phyloP scores from a whole-genome alignment of 2,329 filamentous ascomycete genomes.

The Ophiostoma fasciatum region DNA sequence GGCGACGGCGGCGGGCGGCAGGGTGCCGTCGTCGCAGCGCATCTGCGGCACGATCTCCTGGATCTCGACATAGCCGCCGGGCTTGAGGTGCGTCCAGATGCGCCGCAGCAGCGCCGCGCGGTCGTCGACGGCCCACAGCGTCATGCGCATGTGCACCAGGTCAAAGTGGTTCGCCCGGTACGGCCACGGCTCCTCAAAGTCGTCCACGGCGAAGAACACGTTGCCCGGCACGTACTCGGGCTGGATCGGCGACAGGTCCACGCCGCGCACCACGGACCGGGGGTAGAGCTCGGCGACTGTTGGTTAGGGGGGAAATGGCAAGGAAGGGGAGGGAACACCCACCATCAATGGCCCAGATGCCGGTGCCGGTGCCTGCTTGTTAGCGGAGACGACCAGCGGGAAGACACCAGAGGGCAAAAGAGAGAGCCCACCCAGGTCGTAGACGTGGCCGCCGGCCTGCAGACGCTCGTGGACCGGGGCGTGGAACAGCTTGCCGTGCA shows the following conservation, averaged over 20 bases:
- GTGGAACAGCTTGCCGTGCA: conserved; percentile 25
- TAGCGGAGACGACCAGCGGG: conserved; percentile 27
- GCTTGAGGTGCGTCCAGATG: conserved; percentile 32
- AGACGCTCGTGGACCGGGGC: conserved; percentile 27
- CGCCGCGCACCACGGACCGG: conserved; percentile 27
- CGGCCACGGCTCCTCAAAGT: conserved; percentile 37
- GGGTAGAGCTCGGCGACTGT: conserved; percentile 34
- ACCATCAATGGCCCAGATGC: conserved; percentile 36
- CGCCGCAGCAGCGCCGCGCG: conserved; percentile 25
- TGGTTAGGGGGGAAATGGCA: not conserved
- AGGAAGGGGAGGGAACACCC: conserved; percentile 16
- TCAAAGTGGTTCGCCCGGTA: conserved; percentile 30
- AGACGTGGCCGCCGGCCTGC: conserved; percentile 24
- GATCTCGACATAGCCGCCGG: conserved; percentile 35
- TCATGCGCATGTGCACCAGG: conserved; percentile 33
- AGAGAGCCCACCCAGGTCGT: conserved; percentile 27
- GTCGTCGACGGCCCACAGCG: conserved; percentile 29
- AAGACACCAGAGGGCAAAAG: conserved; percentile 20
- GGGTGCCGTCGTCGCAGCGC: conserved; percentile 29
- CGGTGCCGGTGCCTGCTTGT: conserved; percentile 36
- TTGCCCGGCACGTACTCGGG: conserved; percentile 36
- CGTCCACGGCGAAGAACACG: conserved; percentile 35
- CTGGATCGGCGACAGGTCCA: conserved; percentile 38
- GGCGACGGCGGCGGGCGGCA: conserved; percentile 16
- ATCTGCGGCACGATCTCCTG: conserved; percentile 29